phyloP scores from a whole-genome alignment of 371 early-diverging fungal species.

The Chytridium lagenaria region DNA sequence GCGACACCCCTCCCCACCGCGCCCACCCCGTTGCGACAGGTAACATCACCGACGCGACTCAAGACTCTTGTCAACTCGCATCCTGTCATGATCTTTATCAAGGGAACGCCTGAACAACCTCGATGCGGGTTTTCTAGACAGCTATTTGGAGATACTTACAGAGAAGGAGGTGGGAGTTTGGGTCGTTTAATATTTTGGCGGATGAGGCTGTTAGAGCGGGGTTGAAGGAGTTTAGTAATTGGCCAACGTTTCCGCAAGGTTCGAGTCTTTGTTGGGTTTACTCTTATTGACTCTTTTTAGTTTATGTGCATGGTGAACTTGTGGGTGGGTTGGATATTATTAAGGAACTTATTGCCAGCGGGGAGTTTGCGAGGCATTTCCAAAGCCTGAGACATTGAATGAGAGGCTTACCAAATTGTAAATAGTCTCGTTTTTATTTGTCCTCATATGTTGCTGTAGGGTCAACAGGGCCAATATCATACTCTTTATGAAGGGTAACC shows the following conservation, averaged over 20 bases:
- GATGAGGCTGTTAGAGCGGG: slow-evolving; percentile 82
- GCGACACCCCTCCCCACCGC: slow-evolving; percentile 27
- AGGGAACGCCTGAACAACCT: slow-evolving; percentile 80
- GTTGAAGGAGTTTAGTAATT: slow-evolving; percentile 82
- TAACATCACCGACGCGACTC: slow-evolving; percentile 52
- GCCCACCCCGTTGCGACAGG: slow-evolving; percentile 42
- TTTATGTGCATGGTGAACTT: slow-evolving; percentile 86
- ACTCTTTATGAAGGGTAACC: slow-evolving; percentile 96
- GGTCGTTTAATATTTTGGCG: slow-evolving; percentile 87
- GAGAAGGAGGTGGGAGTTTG: slow-evolving; percentile 71
- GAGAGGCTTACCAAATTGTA: slow-evolving; percentile 71
- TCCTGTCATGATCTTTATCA: slow-evolving; percentile 90
- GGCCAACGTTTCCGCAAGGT: slow-evolving; percentile 91
- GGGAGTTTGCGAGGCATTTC: slow-evolving; percentile 76
- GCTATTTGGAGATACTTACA: slow-evolving; percentile 69
- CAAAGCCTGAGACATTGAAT: slow-evolving; percentile 75
- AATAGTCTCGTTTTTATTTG: slow-evolving; percentile 21
- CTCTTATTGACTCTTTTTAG: slow-evolving; percentile 27
- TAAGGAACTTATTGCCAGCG: slow-evolving; percentile 80
- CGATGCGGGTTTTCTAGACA: slow-evolving; percentile 76
- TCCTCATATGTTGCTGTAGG: slow-evolving; percentile 17
- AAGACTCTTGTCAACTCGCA: slow-evolving; percentile 72
- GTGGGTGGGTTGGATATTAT: slow-evolving; percentile 92
- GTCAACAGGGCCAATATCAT: slow-evolving; percentile 45
- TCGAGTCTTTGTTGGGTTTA: slow-evolving; percentile 15